phyloP scores from a whole-genome alignment of 768 basidiomycete genomes.

The Gymnopilus junonius region DNA sequence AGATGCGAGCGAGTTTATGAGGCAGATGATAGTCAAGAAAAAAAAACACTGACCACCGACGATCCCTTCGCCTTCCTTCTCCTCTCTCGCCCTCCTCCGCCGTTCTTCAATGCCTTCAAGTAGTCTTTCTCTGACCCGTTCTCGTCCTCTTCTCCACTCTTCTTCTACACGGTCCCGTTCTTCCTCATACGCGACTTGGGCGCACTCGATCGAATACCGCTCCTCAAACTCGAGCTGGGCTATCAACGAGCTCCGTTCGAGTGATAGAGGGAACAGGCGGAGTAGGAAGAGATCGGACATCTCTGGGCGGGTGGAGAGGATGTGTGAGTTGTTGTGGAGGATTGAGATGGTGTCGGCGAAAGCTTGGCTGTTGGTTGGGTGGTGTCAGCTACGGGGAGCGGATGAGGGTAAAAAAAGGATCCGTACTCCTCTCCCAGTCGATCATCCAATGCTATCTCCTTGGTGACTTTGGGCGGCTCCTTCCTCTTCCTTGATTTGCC shows the following conservation, averaged over 20 bases:
- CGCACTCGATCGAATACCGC: conserved; percentile 66
- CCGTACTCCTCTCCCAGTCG: conserved; percentile 71
- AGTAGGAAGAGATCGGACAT: conserved; percentile 67
- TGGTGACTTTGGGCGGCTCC: conserved; percentile 71
- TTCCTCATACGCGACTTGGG: conserved; percentile 74
- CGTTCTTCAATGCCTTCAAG: conserved; percentile 87
- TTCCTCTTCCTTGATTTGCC: conserved; percentile 71
- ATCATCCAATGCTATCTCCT: conserved; percentile 76
- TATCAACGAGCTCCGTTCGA: conserved; percentile 79
- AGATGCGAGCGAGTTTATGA: neutral
- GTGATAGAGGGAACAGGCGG: conserved; percentile 70
- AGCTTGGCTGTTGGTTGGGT: conserved; percentile 51
- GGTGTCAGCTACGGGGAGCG: conserved; percentile 1
- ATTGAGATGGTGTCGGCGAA: conserved; percentile 65
- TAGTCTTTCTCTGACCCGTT: conserved; percentile 75
- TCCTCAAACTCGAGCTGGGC: conserved; percentile 71
- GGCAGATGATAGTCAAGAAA: neutral
- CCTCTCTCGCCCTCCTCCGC: conserved; percentile 76
- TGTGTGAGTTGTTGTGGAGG: conserved; percentile 60
- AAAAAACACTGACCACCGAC: conserved; percentile 54
- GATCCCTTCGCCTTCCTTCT: conserved; percentile 89
- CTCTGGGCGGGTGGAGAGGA: conserved; percentile 73
- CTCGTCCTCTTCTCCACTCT: conserved; percentile 78
- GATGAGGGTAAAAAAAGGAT: conserved; percentile 20
- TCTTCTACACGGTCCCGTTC: conserved; percentile 82